Evolutionary conservation across 2,329 filamentous ascomycete species (phyloP).

Genomic region (Fusarium subtropicale): DNA sequence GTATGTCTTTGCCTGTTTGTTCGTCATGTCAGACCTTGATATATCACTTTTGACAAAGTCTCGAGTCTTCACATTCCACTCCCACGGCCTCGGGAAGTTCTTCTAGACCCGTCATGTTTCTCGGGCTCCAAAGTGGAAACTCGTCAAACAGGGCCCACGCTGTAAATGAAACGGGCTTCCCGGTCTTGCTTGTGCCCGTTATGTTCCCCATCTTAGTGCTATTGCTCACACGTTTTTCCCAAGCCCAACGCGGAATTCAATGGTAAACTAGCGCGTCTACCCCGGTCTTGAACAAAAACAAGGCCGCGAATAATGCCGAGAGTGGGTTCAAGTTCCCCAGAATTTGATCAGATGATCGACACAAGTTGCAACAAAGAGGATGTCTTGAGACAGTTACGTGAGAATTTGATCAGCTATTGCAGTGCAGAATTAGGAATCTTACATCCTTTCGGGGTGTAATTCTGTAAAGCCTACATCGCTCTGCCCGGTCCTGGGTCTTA

Average conservation of each 20-base stretch:
- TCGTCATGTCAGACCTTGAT: accelerated
- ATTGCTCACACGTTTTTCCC: not conserved
- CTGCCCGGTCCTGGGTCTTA: not conserved
- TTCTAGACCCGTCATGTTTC: not conserved
- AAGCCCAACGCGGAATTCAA: not conserved
- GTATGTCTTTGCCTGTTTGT: not conserved
- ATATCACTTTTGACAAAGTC: not conserved
- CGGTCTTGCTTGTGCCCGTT: not conserved
- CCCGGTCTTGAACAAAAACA: not conserved
- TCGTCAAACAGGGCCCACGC: not conserved
- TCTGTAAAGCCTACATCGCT: not conserved
- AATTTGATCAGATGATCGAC: slow-evolving; percentile 1
- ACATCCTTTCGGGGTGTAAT: not conserved
- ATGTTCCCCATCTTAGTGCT: not conserved
- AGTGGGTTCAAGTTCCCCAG: not conserved
- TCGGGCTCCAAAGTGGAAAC: not conserved
- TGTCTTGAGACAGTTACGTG: not conserved
- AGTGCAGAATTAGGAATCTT: not conserved
- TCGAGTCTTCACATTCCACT: not conserved
- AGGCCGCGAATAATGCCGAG: slow-evolving; percentile 6
- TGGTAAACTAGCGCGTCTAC: not conserved
- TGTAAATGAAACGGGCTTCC: not conserved
- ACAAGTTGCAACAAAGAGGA: not conserved
- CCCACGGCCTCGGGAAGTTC: not conserved
- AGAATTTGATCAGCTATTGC: not conserved